These are phyloP conservation scores for Plenodomus lindquistii DNA, from an alignment of 2,329 filamentous ascomycete genomes.

Conservation along the genomic window DNA sequence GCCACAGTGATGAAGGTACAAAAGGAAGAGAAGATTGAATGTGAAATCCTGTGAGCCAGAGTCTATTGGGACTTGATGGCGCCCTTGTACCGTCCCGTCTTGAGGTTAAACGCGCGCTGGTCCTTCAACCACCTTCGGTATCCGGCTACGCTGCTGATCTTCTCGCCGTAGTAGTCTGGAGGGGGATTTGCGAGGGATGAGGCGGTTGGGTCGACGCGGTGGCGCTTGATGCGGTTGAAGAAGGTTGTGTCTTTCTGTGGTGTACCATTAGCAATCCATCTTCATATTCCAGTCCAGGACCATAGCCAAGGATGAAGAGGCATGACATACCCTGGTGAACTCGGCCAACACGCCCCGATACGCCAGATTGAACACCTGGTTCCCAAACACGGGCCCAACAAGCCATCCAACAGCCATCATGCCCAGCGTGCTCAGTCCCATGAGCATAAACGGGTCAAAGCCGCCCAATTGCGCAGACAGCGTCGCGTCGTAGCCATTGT, in stretches of 20 bases:
- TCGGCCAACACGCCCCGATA: constrained; percentile 72
- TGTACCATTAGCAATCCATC: not conserved
- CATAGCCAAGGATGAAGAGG: not conserved
- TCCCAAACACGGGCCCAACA: constrained; percentile 79
- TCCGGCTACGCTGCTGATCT: constrained; percentile 88
- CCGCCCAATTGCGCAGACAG: constrained; percentile 74
- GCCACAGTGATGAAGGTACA: not conserved
- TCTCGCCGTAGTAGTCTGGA: constrained; percentile 97
- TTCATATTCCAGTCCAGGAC: not conserved
- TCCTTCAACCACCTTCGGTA: constrained; percentile 98
- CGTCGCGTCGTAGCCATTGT: constrained; percentile 69
- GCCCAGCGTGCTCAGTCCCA: constrained; percentile 77
- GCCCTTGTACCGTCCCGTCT: constrained; percentile 65
- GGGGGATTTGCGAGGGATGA: constrained; percentile 92
- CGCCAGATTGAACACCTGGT: constrained; percentile 74
- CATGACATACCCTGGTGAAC: constrained; percentile 66
- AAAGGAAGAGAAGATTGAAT: not conserved
- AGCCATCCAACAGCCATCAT: constrained; percentile 87
- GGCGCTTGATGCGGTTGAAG: constrained; percentile 86
- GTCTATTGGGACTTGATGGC: not conserved
- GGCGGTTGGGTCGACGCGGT: constrained; percentile 86
- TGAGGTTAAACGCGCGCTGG: constrained; percentile 88
- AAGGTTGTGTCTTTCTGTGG: constrained; percentile 90
- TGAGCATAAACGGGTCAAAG: constrained; percentile 82
- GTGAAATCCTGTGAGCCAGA: no score